Evolutionary conservation across 1,284 basidiomycete genomes (phyloP), one percentile per base, ranked within the genome.

Genomic region (Retiboletus flavoniger): DNA sequence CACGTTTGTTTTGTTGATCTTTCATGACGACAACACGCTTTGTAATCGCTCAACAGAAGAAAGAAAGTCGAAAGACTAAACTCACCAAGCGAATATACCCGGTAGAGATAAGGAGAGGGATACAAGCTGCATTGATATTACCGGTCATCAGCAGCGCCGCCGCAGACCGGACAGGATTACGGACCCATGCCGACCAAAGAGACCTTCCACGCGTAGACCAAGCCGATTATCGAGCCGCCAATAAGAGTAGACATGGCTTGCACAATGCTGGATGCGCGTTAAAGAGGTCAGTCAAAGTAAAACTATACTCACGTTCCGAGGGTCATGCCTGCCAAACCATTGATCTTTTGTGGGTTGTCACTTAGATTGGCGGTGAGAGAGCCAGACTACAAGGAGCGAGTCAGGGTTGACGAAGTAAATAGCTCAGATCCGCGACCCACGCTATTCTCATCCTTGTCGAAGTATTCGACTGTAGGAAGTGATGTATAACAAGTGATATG

Each of bases 291-390:
- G n/a, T 26, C 21, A 3, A 53, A 13, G 4, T 1, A 50, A 42
- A 40, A 44, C 2, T 29, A 9, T 16, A 76, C 80, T 67, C 60
- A 84, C 77, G 86, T 80, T 69, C 90, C 91, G 31, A 98, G 80
- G 3, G 95, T 97, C 56, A 92, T 78, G 55, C 95, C 95, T 47
- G 93, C 92, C 38, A 98, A 78, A 58, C 94, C 94, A 58, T 89
- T 91, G 60, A 98, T 83, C 70, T 96, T 97, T 65, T 96, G 92
- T 17, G 96, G 91, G 66, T 93, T 90, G 57, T 95, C 93, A 53
- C 92, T 89, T 39, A 99, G 75, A 50, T 79, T 80, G 2, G 89
- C 82, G 3, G 93, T 95, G 51, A 98, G 77, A 51, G 84, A 77
- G 58, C 96, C 97, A 29, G 91, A 90, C 80, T 84, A 60, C 13